Conservation (phyloP, 352 stramenopile species). For the Pythium dissimile region DNA sequence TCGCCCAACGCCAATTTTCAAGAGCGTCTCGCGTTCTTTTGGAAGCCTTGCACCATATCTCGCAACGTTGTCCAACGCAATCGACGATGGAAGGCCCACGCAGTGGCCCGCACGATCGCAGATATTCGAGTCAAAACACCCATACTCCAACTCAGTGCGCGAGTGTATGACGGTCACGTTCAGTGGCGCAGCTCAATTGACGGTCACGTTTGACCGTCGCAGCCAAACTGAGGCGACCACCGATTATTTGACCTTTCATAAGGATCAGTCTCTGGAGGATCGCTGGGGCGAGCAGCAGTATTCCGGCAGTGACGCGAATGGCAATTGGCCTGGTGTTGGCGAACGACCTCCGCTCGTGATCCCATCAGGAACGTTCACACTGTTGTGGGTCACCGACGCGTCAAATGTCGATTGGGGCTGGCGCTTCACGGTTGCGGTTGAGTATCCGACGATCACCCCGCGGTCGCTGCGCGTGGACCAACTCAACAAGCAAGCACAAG, state of each 20-base stretch:
- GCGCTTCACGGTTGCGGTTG: conserved; percentile 70
- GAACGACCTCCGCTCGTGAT: conserved; percentile 71
- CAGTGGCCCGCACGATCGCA: conserved; percentile 49
- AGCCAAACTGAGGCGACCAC: conserved; percentile 62
- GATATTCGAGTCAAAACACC: conserved; percentile 83
- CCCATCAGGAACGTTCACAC: conserved; percentile 63
- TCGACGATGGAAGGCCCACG: conserved; percentile 40
- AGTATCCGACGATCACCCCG: conserved; percentile 49
- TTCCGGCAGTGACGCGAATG: conserved; percentile 52
- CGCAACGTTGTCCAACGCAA: conserved; percentile 39
- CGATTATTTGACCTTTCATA: conserved; percentile 87
- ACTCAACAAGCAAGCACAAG: conserved; percentile 52
- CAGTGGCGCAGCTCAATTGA: conserved; percentile 50
- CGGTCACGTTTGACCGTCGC: conserved; percentile 70
- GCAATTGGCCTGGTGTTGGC: conserved; percentile 78
- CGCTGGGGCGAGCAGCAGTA: conserved; percentile 66
- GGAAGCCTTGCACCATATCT: conserved; percentile 24
- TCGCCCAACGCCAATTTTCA: not conserved
- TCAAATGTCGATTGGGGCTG: conserved; percentile 90
- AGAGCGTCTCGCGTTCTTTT: not conserved
- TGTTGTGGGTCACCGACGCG: conserved; percentile 82
- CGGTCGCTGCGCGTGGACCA: conserved; percentile 44
- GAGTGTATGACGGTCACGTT: conserved; percentile 83
- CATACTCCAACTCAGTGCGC: conserved; percentile 76
- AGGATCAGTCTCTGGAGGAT: conserved; percentile 65